Conservation (phyloP, 2,329 filamentous ascomycete genomes). For the Cercospora sp. region DNA sequence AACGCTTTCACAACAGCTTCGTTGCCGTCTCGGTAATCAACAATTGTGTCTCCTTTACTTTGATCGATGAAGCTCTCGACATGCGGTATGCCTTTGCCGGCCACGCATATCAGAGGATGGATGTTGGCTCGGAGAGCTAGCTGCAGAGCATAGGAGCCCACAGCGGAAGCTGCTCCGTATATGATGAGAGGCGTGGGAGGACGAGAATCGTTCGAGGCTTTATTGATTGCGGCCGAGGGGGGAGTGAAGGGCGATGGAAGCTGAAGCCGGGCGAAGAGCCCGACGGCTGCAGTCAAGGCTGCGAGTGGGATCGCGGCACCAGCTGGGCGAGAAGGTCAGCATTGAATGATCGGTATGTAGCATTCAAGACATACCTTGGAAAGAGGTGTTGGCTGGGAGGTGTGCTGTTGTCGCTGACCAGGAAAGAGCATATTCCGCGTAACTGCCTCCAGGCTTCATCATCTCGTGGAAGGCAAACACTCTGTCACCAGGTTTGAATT, state of each 20-base stretch:
- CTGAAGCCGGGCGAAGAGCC: slow-evolving; percentile 47
- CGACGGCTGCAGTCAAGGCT: slow-evolving; percentile 49
- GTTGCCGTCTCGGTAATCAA: slow-evolving; percentile 58
- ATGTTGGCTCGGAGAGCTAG: slow-evolving; percentile 55
- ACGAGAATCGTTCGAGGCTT: slow-evolving; percentile 20
- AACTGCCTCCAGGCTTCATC: slow-evolving; percentile 53
- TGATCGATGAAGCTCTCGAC: slow-evolving; percentile 56
- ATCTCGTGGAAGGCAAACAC: slow-evolving; percentile 59
- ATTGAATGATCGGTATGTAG: not conserved
- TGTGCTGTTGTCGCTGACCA: slow-evolving; percentile 59
- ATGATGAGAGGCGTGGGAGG: slow-evolving; percentile 42
- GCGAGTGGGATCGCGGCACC: slow-evolving; percentile 48
- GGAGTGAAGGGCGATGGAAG: slow-evolving; percentile 46
- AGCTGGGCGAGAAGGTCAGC: slow-evolving; percentile 32
- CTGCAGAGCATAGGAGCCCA: slow-evolving; percentile 61
- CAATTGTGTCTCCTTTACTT: slow-evolving; percentile 56
- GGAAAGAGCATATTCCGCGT: slow-evolving; percentile 62
- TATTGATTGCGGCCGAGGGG: slow-evolving; percentile 5
- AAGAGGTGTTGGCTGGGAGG: slow-evolving; percentile 51
- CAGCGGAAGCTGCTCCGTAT: slow-evolving; percentile 56
- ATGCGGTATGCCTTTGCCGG: slow-evolving; percentile 54
- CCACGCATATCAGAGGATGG: slow-evolving; percentile 62
- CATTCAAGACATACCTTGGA: slow-evolving; percentile 47
- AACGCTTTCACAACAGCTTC: slow-evolving; percentile 36
- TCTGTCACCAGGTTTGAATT: slow-evolving; percentile 59